These are phyloP conservation scores for Penicillium capsulatum DNA, from an alignment of 2,329 filamentous ascomycete genomes.

Conservation along the genomic window DNA sequence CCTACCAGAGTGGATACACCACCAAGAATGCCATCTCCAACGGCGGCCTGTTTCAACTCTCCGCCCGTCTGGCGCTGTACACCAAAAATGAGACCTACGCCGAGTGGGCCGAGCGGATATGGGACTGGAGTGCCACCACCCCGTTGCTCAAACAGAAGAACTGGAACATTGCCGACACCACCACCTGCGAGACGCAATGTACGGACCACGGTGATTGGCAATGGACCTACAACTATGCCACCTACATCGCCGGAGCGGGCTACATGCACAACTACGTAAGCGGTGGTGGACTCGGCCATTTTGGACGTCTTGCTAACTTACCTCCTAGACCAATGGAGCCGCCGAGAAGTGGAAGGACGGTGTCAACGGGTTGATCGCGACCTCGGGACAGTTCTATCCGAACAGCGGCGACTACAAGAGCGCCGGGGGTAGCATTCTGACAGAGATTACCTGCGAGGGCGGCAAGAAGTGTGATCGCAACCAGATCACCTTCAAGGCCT, in stretches of 20 bases:
- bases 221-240: slow-evolving; percentile 57
- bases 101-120: slow-evolving; percentile 69
- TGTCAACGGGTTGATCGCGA: slow-evolving; percentile 54
- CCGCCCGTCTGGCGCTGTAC: slow-evolving; percentile 68
- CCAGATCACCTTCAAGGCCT: slow-evolving; percentile 70
- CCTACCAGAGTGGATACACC: slow-evolving; percentile 65
- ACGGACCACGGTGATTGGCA: slow-evolving; percentile 50
- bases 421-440: slow-evolving; percentile 53
- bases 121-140: slow-evolving; percentile 54
- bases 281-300: slow-evolving; percentile 1
- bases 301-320: background rate
- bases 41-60: slow-evolving; percentile 55
- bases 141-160: slow-evolving; percentile 49
- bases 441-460: slow-evolving; percentile 65
- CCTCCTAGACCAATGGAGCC: slow-evolving; percentile 36
- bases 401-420: slow-evolving; percentile 21
- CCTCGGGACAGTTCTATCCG: slow-evolving; percentile 52
- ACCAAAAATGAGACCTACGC: slow-evolving; percentile 75
- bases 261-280: slow-evolving; percentile 54
- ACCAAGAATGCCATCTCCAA: slow-evolving; percentile 59
- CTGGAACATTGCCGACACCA: slow-evolving; percentile 55
- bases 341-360: slow-evolving; percentile 54
- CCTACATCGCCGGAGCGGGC: slow-evolving; percentile 54
- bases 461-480: slow-evolving; percentile 62
- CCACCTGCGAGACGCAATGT: slow-evolving; percentile 49